phyloP scores from a whole-genome alignment of 1,139 yeast genomes.

The Lizanozyma gosingica region DNA sequence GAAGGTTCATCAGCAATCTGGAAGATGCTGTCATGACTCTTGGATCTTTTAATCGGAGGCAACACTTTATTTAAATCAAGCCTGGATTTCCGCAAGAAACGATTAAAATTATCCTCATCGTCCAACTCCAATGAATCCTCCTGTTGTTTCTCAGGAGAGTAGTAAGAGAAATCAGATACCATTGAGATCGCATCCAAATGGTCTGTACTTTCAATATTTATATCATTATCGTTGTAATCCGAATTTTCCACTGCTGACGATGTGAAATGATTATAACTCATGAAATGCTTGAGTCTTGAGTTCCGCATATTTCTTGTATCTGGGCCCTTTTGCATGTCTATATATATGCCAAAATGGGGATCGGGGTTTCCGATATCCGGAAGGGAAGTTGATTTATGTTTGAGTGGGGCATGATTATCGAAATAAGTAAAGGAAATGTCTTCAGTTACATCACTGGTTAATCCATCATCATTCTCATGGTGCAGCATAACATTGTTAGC shows the following conservation, averaged over 20 bases:
- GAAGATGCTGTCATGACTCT: slow-evolving; percentile 18
- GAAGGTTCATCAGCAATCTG: not conserved
- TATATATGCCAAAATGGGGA: not conserved
- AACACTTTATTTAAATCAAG: slow-evolving; percentile 23
- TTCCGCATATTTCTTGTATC: not conserved
- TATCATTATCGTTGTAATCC: slow-evolving; percentile 1
- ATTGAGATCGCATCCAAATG: slow-evolving; percentile 15
- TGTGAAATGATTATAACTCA: slow-evolving; percentile 8
- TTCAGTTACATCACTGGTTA: not conserved
- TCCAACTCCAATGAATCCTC: slow-evolving; percentile 4
- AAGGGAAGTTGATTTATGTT: not conserved
- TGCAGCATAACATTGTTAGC: not conserved
- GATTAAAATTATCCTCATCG: slow-evolving; percentile 23
- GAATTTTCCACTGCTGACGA: not conserved
- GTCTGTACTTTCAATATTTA: not conserved
- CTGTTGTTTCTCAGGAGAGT: slow-evolving; percentile 13
- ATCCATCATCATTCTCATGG: not conserved
- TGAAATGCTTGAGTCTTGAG: slow-evolving; percentile 10
- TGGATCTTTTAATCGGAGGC: slow-evolving; percentile 22
- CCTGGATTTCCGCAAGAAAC: slow-evolving; percentile 27
- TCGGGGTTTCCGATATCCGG: not conserved
- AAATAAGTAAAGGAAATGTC: not conserved
- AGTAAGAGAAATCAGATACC: slow-evolving; percentile 20
- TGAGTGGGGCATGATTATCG: not conserved
- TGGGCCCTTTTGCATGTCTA: not conserved